phyloP scores from a whole-genome alignment of 23 red algal species.

The Pyropia haitanensis region DNA sequence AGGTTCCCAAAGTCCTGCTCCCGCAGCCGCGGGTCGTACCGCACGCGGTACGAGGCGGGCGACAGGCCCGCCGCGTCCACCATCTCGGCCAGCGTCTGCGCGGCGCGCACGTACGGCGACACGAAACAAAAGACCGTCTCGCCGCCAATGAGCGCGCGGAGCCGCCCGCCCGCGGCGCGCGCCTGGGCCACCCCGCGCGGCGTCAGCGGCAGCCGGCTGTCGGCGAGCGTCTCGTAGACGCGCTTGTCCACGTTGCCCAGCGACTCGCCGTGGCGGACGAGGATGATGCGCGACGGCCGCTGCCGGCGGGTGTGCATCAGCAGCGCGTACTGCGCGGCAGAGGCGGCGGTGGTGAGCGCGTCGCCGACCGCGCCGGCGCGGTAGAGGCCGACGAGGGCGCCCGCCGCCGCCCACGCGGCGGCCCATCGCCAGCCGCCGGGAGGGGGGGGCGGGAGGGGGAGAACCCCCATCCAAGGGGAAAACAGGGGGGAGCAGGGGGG shows the following conservation, averaged over 20 bases:
- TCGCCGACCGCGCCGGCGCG: too few species aligned
- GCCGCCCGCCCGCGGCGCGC: not conserved
- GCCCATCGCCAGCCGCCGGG: too few species aligned
- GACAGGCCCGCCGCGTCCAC: not conserved
- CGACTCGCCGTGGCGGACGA: conserved; percentile 11
- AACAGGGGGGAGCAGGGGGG: too few species aligned
- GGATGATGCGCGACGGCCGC: conserved; percentile 8
- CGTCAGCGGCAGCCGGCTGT: not conserved
- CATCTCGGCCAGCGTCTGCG: conserved; percentile 5
- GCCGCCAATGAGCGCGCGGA: not conserved
- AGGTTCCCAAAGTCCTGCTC: conserved; percentile 14
- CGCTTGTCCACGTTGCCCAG: conserved; percentile 8
- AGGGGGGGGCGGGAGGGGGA: too few species aligned
- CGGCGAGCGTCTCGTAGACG: not conserved
- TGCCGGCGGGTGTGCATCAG: too few species aligned
- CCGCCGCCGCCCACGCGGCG: too few species aligned
- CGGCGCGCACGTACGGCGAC: conserved; percentile 1
- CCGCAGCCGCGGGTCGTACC: conserved; percentile 9
- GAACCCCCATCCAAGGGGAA: too few species aligned
- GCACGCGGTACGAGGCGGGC: too few species aligned
- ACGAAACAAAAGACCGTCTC: not conserved
- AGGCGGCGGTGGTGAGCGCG: too few species aligned
- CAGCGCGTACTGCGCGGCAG: too few species aligned
- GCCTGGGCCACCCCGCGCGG: not conserved
- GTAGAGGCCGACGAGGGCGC: too few species aligned